phyloP scores from a whole-genome alignment of 139 green algal species.

The Auxenochlorella protothecoides region DNA sequence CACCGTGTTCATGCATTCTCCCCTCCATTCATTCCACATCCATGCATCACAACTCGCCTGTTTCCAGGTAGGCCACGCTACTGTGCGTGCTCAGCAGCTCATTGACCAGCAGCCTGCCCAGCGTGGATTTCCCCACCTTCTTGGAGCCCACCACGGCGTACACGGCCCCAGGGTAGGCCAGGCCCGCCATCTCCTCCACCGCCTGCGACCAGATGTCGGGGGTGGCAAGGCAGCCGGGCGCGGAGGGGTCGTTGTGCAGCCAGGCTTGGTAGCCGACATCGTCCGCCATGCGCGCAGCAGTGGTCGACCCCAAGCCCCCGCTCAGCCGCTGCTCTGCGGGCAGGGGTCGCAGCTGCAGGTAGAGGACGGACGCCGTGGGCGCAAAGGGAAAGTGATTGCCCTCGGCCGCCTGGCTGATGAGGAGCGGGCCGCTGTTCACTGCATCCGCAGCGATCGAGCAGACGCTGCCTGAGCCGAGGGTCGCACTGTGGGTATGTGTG shows the following conservation, averaged over 20 bases:
- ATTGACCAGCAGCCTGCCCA: constrained; percentile 46
- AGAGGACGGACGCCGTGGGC: too few relatives aligned
- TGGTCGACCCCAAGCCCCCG: not conserved
- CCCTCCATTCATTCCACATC: too few relatives aligned
- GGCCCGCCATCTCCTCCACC: constrained; percentile 1
- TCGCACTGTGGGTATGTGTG: too few relatives aligned
- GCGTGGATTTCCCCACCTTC: constrained; percentile 72
- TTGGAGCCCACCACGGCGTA: constrained; percentile 61
- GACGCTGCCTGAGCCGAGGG: too few relatives aligned
- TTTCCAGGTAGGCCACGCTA: constrained; percentile 65
- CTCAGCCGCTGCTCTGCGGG: not conserved
- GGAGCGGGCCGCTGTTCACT: too few relatives aligned
- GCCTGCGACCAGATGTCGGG: constrained; percentile 12
- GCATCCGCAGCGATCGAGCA: too few relatives aligned
- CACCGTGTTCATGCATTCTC: too few relatives aligned
- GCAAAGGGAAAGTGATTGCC: too few relatives aligned
- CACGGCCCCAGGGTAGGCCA: constrained; percentile 18
- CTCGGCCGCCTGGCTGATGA: too few relatives aligned
- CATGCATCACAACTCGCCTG: not conserved
- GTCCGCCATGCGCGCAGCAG: not conserved
- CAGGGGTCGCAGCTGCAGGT: not conserved
- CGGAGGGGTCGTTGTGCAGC: constrained; percentile 2
- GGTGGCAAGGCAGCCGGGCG: not conserved
- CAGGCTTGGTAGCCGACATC: constrained; percentile 5
- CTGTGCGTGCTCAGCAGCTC: constrained; percentile 21